Evolutionary conservation across 768 basidiomycete genomes (phyloP).

Genomic region (Scleroderma bovista): DNA sequence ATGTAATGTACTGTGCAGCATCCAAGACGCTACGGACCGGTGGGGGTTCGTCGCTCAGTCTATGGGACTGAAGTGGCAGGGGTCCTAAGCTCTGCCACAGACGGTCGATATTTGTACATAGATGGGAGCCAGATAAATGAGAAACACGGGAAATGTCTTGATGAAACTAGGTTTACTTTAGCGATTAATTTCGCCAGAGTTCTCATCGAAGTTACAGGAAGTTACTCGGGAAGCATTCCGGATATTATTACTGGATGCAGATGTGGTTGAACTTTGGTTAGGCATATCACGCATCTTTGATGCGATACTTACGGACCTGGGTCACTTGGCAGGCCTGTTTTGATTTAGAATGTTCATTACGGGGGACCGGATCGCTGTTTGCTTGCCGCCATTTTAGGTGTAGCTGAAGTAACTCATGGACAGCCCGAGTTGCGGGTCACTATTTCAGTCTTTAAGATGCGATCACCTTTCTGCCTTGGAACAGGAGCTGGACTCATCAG

Average conservation of each 20-base stretch:
- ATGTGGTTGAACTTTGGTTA: too few species aligned
- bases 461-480: conserved; percentile 82
- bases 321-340: too few species aligned
- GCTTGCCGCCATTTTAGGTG: not conserved
- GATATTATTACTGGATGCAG: too few species aligned
- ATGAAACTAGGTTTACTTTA: not conserved
- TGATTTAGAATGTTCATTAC: too few species aligned
- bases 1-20: conserved; percentile 35
- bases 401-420: not conserved
- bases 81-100: not conserved
- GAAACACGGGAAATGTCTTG: not conserved
- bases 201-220: too few species aligned
- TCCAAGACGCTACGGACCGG: conserved; percentile 72
- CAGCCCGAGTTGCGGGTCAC: conserved; percentile 3
- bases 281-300: too few species aligned
- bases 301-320: too few species aligned
- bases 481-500: conserved; percentile 59
- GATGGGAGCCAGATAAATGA: not conserved
- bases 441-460: conserved; percentile 83
- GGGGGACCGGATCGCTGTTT: too few species aligned
- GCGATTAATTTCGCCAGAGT: too few species aligned
- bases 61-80: conserved; percentile 43
- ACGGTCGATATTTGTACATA: not conserved
- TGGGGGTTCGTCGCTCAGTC: conserved; percentile 72
- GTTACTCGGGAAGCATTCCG: too few species aligned